Evolutionary conservation across 768 basidiomycete species (phyloP).

Genomic region (Fibroporia radiculosa): DNA sequence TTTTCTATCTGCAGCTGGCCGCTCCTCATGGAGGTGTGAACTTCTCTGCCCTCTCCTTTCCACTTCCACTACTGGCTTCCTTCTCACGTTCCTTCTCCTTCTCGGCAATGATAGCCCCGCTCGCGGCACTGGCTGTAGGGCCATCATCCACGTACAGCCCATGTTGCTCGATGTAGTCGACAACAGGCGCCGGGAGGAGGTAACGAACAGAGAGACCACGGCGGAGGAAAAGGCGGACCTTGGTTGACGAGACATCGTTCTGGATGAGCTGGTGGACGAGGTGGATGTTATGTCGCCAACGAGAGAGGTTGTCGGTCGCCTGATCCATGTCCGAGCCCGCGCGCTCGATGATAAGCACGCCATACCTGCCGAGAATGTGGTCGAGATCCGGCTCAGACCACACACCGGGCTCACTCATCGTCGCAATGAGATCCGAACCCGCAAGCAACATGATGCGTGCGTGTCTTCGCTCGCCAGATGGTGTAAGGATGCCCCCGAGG

Average conservation of each 20-base stretch:
- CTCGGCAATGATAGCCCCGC: conserved; percentile 18
- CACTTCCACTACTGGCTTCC: too few species aligned
- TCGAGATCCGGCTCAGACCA: conserved; percentile 94
- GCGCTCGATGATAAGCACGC: conserved; percentile 90
- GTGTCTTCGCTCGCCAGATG: conserved; percentile 65
- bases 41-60: too few species aligned
- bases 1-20: too few species aligned
- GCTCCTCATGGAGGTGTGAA: too few species aligned
- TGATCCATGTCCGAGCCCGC: conserved; percentile 89
- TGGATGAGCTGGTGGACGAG: conserved; percentile 92
- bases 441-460: conserved; percentile 91
- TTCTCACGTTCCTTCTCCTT: conserved; percentile 31
- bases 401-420: conserved; percentile 97
- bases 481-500: conserved; percentile 68
- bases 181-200: conserved; percentile 83
- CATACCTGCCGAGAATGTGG: conserved; percentile 92
- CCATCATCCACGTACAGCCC: conserved; percentile 66
- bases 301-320: conserved; percentile 65
- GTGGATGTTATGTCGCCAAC: conserved; percentile 79
- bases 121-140: conserved; percentile 22
- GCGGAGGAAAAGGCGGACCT: conserved; percentile 75
- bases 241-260: conserved; percentile 95
- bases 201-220: conserved; percentile 82
- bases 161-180: conserved; percentile 89
- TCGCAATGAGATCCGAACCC: conserved; percentile 95